These are phyloP conservation scores for Penicillium verhagenii DNA, from an alignment of 495 filamentous ascomycete species.

Conservation along the genomic window DNA sequence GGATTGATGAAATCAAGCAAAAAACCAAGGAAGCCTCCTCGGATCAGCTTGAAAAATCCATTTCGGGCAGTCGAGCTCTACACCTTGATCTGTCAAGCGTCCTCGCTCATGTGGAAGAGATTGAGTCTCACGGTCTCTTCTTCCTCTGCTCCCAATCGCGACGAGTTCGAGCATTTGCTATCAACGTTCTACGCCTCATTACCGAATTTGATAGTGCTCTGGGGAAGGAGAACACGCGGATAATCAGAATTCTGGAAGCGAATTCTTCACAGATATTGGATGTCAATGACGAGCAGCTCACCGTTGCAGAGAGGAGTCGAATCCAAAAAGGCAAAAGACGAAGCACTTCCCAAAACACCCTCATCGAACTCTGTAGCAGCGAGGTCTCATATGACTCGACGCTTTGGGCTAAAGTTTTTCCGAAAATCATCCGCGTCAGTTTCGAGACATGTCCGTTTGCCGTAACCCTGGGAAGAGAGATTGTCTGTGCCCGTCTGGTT, in stretches of 20 bases:
- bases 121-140: slow-evolving; percentile 97
- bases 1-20: slow-evolving; percentile 92
- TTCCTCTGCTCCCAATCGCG: slow-evolving; percentile 95
- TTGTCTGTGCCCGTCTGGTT: slow-evolving; percentile 85
- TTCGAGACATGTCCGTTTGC: slow-evolving; percentile 89
- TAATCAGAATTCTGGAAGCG: slow-evolving; percentile 90
- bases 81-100: slow-evolving; percentile 85
- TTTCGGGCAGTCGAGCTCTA: slow-evolving; percentile 57
- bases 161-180: slow-evolving; percentile 82
- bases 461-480: slow-evolving; percentile 82
- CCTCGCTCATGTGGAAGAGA: slow-evolving; percentile 90
- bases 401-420: slow-evolving; percentile 96
- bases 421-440: slow-evolving; percentile 87
- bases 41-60: slow-evolving; percentile 57
- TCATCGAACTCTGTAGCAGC: slow-evolving; percentile 93
- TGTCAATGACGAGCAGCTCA: slow-evolving; percentile 88
- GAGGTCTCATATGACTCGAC: slow-evolving; percentile 93
- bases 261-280: slow-evolving; percentile 86
- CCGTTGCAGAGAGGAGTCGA: slow-evolving; percentile 87
- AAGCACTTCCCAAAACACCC: slow-evolving; percentile 76
- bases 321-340: slow-evolving; percentile 87
- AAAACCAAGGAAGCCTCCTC: slow-evolving; percentile 73
- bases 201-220: slow-evolving; percentile 92
- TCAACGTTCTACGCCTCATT: slow-evolving; percentile 87
- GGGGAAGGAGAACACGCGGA: slow-evolving; percentile 71